Base-by-base conservation (phyloP, 345 rosid genomes). In the Bretschneidera sinensis region DNA sequence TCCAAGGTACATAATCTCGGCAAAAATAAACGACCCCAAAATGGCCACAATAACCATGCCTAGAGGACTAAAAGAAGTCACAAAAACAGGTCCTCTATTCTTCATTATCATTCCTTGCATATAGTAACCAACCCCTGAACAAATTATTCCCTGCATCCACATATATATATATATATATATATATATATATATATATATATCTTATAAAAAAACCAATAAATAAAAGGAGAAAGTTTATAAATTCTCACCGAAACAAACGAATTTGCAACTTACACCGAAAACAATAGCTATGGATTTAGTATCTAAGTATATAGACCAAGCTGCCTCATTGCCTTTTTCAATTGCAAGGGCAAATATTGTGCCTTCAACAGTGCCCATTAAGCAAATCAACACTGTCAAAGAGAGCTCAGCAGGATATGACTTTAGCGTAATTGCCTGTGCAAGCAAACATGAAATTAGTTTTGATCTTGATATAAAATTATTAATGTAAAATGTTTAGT, bases 351-450 rank as follows among this genome's bases (percentile, higher is more conserved):
- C 72, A 78, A n/a, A n/a, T n/a, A n/a, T n/a, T n/a, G n/a, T n/a
- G n/a, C n/a, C n/a, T n/a, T n/a, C n/a, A n/a, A n/a, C n/a, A n/a
- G n/a, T n/a, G n/a, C n/a, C n/a, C n/a, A n/a, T n/a, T n/a, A n/a
- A n/a, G n/a, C n/a, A n/a, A n/a, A n/a, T n/a, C n/a, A n/a, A n/a
- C n/a, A n/a, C n/a, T n/a, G n/a, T n/a, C n/a, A n/a, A n/a, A n/a
- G n/a, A n/a, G n/a, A n/a, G n/a, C n/a, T n/a, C n/a, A n/a, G n/a
- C n/a, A n/a, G n/a, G n/a, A n/a, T n/a, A 81, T 5, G 88, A 69
- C 68, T 81, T 72, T 51, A 91, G 71, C 15, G 95, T 85, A 58
- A 86, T 71, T 6, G 95, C 92, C 97, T 85, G 22, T 17, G 22
- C 5, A 49, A 31, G 0, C 48, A 43, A 43, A 34, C 49, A 55